Base-by-base conservation (phyloP, 768 basidiomycete species). In the Trametes maxima region DNA sequence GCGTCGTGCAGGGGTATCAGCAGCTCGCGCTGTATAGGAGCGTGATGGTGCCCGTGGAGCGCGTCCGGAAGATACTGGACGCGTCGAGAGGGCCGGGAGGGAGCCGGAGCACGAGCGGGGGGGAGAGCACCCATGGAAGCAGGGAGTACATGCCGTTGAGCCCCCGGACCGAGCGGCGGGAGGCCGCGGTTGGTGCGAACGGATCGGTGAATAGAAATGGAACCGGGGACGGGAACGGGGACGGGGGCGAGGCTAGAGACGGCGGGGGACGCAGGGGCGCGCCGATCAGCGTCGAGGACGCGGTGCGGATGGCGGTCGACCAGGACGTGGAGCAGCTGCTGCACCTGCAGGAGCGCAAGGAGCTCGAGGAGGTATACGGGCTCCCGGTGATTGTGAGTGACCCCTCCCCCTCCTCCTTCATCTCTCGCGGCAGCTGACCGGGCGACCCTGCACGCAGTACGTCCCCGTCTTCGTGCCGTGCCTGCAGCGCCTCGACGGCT, bases 381-480 rank as follows among this genome's bases (percentile, higher is more conserved):
- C 73, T 89, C n/a, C 88, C 92, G 2, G 79, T 88, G 40, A 85
- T 94, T 47, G 90, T 92, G 72, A 65, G 88, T 85, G 3, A 12
- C n/a, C 44, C 17, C 6, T 25, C 13, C 45, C 43, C 13, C 48
- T 45, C 46, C n/a, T 36, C 13, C 6, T 19, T 52, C 8, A 6
- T 13, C 35, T 48, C 33, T 8, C 8, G 8, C 21, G n/a, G 3
- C 13, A 16, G 56, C 60, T 58, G 36, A 58, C 47, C 4, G 57
- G 45, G 33, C 40, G 55, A 44, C n/a, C 21, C 49, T 63, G 59
- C 65, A 37, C 37, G 21, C 67, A 90, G 90, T 80, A 80, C 63
- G 90, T 94, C 33, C 92, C 92, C 0, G 85, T 90, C 2, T 89
- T 93, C 69, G 81, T 94, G 19, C 84, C 87, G 8, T 88, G 86